A percentile compares a stretch with the other conserved stretches of the same genome.
These are phyloP conservation scores for Cladosporium cucumerinum DNA, from an alignment of 2,329 filamentous ascomycete genomes.

Conservation along the genomic window DNA sequence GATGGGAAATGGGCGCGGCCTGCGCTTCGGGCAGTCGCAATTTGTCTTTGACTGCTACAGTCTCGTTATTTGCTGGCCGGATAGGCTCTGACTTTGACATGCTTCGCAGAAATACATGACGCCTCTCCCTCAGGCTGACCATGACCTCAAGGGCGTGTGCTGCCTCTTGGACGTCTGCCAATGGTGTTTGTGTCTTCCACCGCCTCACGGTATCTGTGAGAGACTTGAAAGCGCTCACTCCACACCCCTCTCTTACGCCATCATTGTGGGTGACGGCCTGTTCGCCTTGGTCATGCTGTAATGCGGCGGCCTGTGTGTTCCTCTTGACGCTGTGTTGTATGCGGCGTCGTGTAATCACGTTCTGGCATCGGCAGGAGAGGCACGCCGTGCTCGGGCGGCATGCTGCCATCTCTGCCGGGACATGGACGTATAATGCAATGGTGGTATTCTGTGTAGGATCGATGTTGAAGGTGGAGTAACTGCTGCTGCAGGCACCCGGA, in stretches of 20 bases:
- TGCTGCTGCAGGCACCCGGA: not conserved
- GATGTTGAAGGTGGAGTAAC: not conserved
- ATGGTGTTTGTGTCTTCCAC: slow-evolving; percentile 1
- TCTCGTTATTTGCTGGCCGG: not conserved
- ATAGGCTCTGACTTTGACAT: slow-evolving; percentile 29
- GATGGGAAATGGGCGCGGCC: slow-evolving; percentile 25
- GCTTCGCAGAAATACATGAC: slow-evolving; percentile 23
- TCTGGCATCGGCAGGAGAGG: slow-evolving; percentile 24
- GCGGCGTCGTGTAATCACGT: slow-evolving; percentile 19
- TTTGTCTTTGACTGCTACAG: not conserved
- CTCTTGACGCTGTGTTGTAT: slow-evolving; percentile 11
- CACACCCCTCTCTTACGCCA: not conserved
- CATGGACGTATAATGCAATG: not conserved
- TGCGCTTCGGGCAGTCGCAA: slow-evolving; percentile 19
- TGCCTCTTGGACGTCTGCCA: slow-evolving; percentile 21
- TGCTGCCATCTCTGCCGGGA: slow-evolving; percentile 20
- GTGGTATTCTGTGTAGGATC: not conserved
- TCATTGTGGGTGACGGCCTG: not conserved
- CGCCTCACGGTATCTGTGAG: not conserved
- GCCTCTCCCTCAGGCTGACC: slow-evolving; percentile 23
- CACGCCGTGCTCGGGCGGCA: slow-evolving; percentile 24
- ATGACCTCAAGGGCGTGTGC: slow-evolving; percentile 24
- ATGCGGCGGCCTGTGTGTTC: not conserved
- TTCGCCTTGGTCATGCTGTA: not conserved
- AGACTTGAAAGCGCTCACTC: not conserved